A percentile compares a stretch with the other conserved stretches of the same genome.
phyloP scores from a whole-genome alignment of 441 rosid species.

The Euphorbia schlechtendalii region DNA sequence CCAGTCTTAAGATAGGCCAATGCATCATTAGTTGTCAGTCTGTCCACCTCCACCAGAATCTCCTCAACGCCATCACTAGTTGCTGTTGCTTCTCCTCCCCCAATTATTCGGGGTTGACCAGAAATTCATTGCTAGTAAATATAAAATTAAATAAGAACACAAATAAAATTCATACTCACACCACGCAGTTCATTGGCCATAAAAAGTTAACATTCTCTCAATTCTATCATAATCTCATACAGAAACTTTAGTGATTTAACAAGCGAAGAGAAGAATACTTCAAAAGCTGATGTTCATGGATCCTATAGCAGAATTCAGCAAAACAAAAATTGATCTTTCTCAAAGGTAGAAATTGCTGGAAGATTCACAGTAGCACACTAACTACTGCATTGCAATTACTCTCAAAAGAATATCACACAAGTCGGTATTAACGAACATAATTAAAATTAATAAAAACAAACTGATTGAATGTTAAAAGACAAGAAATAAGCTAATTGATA shows the following conservation, averaged over 20 bases:
- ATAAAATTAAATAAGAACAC: slow-evolving; percentile 1
- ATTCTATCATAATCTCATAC: slow-evolving; percentile 1
- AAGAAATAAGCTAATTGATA: slow-evolving; percentile 12
- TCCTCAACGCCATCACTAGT: slow-evolving; percentile 20
- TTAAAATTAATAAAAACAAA: slow-evolving; percentile 3
- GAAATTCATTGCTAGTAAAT: slow-evolving; percentile 45
- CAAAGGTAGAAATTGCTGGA: slow-evolving; percentile 15
- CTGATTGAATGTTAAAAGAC: slow-evolving; percentile 19
- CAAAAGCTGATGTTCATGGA: not conserved
- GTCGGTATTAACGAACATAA: not conserved
- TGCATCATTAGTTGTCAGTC: slow-evolving; percentile 90
- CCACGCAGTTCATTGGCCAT: slow-evolving; percentile 3
- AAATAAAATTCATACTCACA: slow-evolving; percentile 13
- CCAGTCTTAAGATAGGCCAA: slow-evolving; percentile 91
- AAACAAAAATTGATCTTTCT: slow-evolving; percentile 16
- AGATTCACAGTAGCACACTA: slow-evolving; percentile 10
- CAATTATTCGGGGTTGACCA: slow-evolving; percentile 50
- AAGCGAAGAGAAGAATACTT: not conserved
- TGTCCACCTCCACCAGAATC: slow-evolving; percentile 40
- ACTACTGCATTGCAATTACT: not conserved
- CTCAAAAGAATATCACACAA: not conserved
- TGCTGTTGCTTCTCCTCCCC: slow-evolving; percentile 22
- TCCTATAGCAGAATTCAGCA: slow-evolving; percentile 5
- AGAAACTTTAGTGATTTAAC: not conserved
- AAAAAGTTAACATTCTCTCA: slow-evolving; percentile 3